Conservation (phyloP, 768 basidiomycete species). For the Solioccasus polychromus region DNA sequence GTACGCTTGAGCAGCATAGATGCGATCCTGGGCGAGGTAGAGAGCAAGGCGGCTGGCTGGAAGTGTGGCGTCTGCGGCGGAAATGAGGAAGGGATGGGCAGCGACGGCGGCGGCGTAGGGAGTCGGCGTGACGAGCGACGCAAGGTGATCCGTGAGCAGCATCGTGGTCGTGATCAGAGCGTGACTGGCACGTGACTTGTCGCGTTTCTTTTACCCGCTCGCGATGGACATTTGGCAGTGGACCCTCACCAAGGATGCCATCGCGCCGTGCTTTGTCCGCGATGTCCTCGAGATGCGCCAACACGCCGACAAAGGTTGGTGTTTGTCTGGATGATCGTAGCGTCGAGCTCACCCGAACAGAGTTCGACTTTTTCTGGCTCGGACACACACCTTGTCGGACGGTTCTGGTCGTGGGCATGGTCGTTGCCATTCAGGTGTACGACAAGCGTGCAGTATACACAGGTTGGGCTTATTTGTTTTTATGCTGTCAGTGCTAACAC, state of each 20-base stretch:
- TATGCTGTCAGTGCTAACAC: background rate
- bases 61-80: slow-evolving; percentile 54
- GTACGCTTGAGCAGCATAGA: slow-evolving; percentile 74
- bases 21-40: slow-evolving; percentile 71
- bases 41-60: slow-evolving; percentile 46
- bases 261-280: slow-evolving; percentile 52
- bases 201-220: too few relatives aligned
- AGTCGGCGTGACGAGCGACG: slow-evolving; percentile 32
- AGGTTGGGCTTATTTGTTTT: background rate
- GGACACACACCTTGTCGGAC: too few relatives aligned
- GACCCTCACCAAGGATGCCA: slow-evolving; percentile 54
- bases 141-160: slow-evolving; percentile 33
- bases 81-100: slow-evolving; percentile 58
- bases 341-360: slow-evolving; percentile 28
- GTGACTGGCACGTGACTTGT: too few relatives aligned
- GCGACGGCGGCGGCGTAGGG: slow-evolving; percentile 48
- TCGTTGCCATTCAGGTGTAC: background rate
- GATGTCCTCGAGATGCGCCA: slow-evolving; percentile 51
- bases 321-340: background rate
- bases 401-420: background rate
- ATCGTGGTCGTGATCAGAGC: slow-evolving; percentile 1
- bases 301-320: slow-evolving; percentile 31
- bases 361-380: slow-evolving; percentile 60
- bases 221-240: slow-evolving; percentile 49
- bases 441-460: background rate